Conservation (phyloP, 441 rosid species). For the Daphne laureola region DNA sequence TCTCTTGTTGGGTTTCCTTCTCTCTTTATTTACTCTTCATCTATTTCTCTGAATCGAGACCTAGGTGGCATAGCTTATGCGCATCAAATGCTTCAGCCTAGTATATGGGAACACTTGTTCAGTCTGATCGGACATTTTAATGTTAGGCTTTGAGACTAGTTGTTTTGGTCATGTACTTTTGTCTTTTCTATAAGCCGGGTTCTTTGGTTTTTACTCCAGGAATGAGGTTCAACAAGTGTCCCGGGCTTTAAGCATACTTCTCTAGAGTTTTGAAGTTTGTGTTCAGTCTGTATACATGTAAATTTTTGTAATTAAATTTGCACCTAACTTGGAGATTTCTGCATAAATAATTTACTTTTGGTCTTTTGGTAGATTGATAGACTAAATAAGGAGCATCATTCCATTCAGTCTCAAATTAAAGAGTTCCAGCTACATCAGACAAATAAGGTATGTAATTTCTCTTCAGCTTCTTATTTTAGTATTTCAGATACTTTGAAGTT, state of each 20-base stretch:
- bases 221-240: not conserved
- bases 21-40: too few relatives aligned
- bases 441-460: slow-evolving; percentile 56
- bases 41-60: too few relatives aligned
- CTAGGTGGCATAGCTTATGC: too few relatives aligned
- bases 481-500: slow-evolving; percentile 6
- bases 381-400: slow-evolving; percentile 34
- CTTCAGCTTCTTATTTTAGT: slow-evolving; percentile 12
- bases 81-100: too few relatives aligned
- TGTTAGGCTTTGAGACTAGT: too few relatives aligned
- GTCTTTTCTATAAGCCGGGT: too few relatives aligned
- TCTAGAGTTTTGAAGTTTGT: too few relatives aligned
- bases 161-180: too few relatives aligned
- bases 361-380: slow-evolving; percentile 46
- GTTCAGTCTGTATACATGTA: too few relatives aligned
- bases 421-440: slow-evolving; percentile 53
- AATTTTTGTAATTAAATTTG: not conserved
- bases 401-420: slow-evolving; percentile 29
- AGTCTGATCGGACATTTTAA: too few relatives aligned
- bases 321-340: slow-evolving; percentile 1
- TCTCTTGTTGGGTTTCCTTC: too few relatives aligned
- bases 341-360: slow-evolving; percentile 11
- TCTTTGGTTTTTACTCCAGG: not conserved
- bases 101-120: too few relatives aligned
- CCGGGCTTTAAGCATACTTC: not conserved